Conservation (phyloP, 495 filamentous ascomycete genomes). For the Penicillium verhagenii region DNA sequence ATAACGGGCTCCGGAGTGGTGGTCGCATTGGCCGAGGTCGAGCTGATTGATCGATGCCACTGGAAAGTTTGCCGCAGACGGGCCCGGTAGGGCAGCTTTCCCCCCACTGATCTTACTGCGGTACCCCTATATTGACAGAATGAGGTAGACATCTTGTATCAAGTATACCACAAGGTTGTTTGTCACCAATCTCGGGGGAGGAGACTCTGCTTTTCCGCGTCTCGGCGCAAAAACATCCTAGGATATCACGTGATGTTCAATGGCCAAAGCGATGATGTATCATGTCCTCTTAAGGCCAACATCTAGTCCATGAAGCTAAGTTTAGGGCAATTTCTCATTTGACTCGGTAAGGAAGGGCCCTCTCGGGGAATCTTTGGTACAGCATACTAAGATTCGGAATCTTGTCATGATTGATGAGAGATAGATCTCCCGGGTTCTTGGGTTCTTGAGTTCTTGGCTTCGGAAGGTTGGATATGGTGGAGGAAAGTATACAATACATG, state of each 20-base stretch:
- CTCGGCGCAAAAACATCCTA: not conserved
- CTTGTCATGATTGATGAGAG: not conserved
- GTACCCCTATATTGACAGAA: not conserved
- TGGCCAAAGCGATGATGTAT: not conserved
- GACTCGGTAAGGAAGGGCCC: too few species aligned
- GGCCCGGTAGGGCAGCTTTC: not conserved
- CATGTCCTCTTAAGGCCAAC: too few species aligned
- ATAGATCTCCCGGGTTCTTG: not conserved
- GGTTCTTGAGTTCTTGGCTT: not conserved
- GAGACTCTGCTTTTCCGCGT: not conserved
- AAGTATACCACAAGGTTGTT: not conserved
- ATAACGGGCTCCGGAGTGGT: constrained; percentile 37
- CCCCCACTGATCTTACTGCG: constrained; percentile 5
- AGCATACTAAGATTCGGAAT: not conserved
- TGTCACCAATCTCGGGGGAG: not conserved
- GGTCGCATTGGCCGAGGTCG: constrained; percentile 11
- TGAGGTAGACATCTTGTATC: constrained; percentile 9
- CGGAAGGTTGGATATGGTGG: not conserved
- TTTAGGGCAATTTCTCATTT: too few species aligned
- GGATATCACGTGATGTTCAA: not conserved
- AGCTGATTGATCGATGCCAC: constrained; percentile 16
- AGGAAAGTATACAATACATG: constrained; percentile 25
- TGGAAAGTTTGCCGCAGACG: constrained; percentile 4
- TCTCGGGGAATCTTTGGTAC: not conserved
- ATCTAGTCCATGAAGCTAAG: too few species aligned